Evolutionary conservation across 75 land plant species (phyloP).

Genomic region (Pinus albicaulis): DNA sequence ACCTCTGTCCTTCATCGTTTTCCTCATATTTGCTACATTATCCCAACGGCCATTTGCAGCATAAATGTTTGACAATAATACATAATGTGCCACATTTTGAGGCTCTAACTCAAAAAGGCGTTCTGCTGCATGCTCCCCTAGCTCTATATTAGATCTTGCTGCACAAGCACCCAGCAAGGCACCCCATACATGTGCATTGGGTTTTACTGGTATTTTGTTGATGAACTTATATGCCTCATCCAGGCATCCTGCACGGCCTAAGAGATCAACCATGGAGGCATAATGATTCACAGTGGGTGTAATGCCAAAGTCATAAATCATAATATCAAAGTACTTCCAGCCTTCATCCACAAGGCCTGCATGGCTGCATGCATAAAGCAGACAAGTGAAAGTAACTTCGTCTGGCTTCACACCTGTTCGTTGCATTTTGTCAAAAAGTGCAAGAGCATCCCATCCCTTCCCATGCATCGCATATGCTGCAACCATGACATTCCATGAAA

Average conservation of each 20-base stretch:
- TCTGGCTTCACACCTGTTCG: conserved; percentile 21
- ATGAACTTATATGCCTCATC: conserved; percentile 9
- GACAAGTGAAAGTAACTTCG: conserved; percentile 17
- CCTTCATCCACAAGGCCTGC: conserved; percentile 12
- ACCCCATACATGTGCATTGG: background rate
- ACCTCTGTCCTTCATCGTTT: background rate
- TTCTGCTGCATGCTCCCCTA: background rate
- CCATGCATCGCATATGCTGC: conserved; percentile 16
- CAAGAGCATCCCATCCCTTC: background rate
- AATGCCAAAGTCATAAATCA: conserved; percentile 5
- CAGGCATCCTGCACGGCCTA: conserved; percentile 10
- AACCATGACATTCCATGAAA: conserved; percentile 37
- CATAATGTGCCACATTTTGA: background rate
- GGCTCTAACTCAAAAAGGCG: conserved; percentile 1
- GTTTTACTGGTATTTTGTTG: conserved; percentile 2
- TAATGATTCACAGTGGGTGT: conserved; percentile 11
- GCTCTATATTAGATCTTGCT: conserved; percentile 1
- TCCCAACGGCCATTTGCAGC: background rate
- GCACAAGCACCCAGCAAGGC: conserved; percentile 1
- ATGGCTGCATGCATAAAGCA: conserved; percentile 18
- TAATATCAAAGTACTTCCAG: conserved; percentile 9
- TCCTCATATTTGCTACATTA: background rate
- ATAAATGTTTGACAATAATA: background rate
- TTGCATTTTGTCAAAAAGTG: conserved; percentile 16
- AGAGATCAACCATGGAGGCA: conserved; percentile 14